Evolutionary conservation across 116 monocot species (phyloP).

Genomic region (Zostera marina): DNA sequence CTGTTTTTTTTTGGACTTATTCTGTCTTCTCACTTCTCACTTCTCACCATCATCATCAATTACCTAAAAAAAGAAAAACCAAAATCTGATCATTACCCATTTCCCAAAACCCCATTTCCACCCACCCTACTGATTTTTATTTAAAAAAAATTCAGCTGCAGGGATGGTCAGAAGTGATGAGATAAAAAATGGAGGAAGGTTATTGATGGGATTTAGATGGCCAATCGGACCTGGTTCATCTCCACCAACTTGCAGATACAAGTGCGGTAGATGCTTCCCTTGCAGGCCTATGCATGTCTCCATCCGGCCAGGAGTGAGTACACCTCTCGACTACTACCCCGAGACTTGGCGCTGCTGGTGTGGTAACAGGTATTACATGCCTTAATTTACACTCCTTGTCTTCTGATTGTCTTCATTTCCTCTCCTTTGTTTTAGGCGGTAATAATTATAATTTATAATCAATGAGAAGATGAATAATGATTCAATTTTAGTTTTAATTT

Average conservation of each 20-base stretch:
- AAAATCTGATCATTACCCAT: too few species aligned
- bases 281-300: slow-evolving; percentile 63
- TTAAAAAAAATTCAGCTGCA: too few species aligned
- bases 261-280: slow-evolving; percentile 60
- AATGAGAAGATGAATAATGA: too few species aligned
- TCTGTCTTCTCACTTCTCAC: too few species aligned
- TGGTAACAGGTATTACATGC: slow-evolving; percentile 64
- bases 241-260: slow-evolving; percentile 66
- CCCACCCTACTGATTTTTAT: too few species aligned
- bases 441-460: not conserved
- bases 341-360: slow-evolving; percentile 97
- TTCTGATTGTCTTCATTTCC: too few species aligned
- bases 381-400: slow-evolving; percentile 11
- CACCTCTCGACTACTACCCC: slow-evolving; percentile 81
- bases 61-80: too few species aligned
- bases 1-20: too few species aligned
- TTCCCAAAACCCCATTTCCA: too few species aligned
- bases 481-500: too few species aligned
- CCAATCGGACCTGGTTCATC: slow-evolving; percentile 62
- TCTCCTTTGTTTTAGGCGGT: not conserved
- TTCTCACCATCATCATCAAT: too few species aligned
- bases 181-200: not conserved
- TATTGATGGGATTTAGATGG: slow-evolving; percentile 9
- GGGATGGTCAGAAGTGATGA: too few species aligned
- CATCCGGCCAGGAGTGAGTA: slow-evolving; percentile 48